Evolutionary conservation across 1,284 basidiomycete species (phyloP).

Genomic region (Malassezia restricta): DNA sequence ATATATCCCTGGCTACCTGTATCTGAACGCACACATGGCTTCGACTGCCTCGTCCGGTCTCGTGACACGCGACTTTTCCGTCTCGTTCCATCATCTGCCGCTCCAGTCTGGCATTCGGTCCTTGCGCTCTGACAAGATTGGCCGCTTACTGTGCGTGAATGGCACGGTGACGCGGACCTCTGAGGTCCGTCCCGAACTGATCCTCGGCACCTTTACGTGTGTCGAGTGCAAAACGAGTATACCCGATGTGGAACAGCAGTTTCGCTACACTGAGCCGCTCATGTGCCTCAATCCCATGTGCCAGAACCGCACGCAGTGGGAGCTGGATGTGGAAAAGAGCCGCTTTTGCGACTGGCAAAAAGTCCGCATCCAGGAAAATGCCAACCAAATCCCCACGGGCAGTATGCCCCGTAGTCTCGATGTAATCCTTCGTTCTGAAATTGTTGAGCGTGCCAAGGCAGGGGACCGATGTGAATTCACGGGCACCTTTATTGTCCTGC

Average conservation of each 20-base stretch:
- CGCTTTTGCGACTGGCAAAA: slow-evolving; percentile 99
- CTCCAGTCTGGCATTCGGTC: slow-evolving; percentile 91
- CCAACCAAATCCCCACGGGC: slow-evolving; percentile 95
- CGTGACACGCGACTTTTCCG: slow-evolving; percentile 79
- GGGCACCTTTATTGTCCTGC: slow-evolving; percentile 94
- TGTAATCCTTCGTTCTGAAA: slow-evolving; percentile 84
- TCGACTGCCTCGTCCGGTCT: slow-evolving; percentile 60
- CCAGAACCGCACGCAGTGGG: slow-evolving; percentile 78
- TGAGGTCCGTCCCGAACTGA: slow-evolving; percentile 87
- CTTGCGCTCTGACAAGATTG: slow-evolving; percentile 50
- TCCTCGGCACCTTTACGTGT: slow-evolving; percentile 87
- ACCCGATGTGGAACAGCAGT: slow-evolving; percentile 96
- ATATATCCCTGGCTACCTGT: slow-evolving; percentile 82
- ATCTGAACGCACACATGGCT: slow-evolving; percentile 58
- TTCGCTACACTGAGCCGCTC: slow-evolving; percentile 97
- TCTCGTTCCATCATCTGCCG: slow-evolving; percentile 92
- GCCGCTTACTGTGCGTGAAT: slow-evolving; percentile 35
- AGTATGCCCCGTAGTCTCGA: slow-evolving; percentile 76
- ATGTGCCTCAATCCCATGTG: slow-evolving; percentile 88
- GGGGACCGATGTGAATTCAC: slow-evolving; percentile 98
- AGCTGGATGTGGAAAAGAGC: slow-evolving; percentile 86
- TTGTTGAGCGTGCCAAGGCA: slow-evolving; percentile 94
- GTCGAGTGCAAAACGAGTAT: slow-evolving; percentile 73
- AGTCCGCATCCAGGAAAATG: slow-evolving; percentile 95
- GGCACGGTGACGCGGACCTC: slow-evolving; percentile 76